Evolutionary conservation across 2,329 filamentous ascomycete species (phyloP), one percentile per base, ranked within the genome.

Genomic region (Nannizzia gypsea): DNA sequence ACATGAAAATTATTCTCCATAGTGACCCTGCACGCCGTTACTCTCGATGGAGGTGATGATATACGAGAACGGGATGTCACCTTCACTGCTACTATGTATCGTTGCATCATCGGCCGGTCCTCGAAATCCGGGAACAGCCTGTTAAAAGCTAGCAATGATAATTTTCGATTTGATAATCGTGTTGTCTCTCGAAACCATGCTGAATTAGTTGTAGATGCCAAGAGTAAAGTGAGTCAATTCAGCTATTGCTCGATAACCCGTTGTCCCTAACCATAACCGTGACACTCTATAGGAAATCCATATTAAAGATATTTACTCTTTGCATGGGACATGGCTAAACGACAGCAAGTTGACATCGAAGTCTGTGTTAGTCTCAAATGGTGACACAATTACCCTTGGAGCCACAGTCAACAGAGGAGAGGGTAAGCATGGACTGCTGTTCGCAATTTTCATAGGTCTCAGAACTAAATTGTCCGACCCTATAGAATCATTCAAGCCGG

Each of bases 271-370:
- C 40, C 36, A 13, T 24, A 11, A 20, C 44, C 34, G 31, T 38
- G 36, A 8, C 3, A 20, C 20, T 44, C 34, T 50, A 64, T 67
- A 75, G 73, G 62, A 66, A 54, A 70, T 83, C 52, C 77, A 73
- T 57, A 73, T 86, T 62, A 73, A 71, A 61, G 83, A 86, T 66
- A 72, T 73, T 17, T 77, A 76, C 36, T 85, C 83, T 6, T 83
- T 84, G 77, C 83, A 86, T 67, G 83, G 83, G 31, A 86, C 83
- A 17, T 77, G 71, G 61, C 63, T 85, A 56, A 82, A 84, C 64
- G 74, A 75, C 38, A 65, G 63, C 42, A 75, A 72, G 42, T 67
- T 83, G 26, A 60, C 66, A 3, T 57, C 75, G 9, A 64, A 73
- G 58, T 70, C 73, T 17, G 73, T 75, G 56, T 61, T 69, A 1